A percentile compares a stretch with the other conserved stretches of the same genome.
These are phyloP conservation scores for Rubia balearica DNA, from an alignment of 305 asterid species.

Conservation along the genomic window DNA sequence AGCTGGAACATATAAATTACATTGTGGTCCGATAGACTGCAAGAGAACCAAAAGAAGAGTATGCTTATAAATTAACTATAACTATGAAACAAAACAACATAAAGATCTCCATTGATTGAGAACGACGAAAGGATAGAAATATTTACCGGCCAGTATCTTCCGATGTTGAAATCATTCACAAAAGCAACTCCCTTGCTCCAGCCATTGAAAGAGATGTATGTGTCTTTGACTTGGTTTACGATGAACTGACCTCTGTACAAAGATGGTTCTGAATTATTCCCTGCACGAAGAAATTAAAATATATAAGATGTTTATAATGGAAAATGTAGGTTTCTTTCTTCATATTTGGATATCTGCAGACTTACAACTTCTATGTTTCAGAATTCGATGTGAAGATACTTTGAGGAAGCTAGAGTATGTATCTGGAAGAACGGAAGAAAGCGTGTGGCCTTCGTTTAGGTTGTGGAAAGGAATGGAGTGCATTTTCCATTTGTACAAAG, in stretches of 20 bases:
- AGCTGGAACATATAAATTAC: conserved; percentile 84
- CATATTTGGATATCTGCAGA: conserved; percentile 3
- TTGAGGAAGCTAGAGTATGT: conserved; percentile 15
- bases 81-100: background rate
- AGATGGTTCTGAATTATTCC: conserved; percentile 46
- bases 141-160: conserved; percentile 91
- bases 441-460: conserved; percentile 36
- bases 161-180: conserved; percentile 60
- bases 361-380: conserved; percentile 37
- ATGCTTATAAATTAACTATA: background rate
- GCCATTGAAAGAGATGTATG: conserved; percentile 70
- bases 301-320: background rate
- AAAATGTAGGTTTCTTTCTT: conserved; percentile 1
- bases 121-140: background rate
- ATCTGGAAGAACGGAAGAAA: conserved; percentile 34
- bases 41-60: conserved; percentile 10
- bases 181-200: conserved; percentile 90
- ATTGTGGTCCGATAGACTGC: conserved; percentile 88
- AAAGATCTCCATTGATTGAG: background rate
- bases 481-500: conserved; percentile 70
- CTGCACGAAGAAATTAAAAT: conserved; percentile 27
- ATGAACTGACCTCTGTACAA: conserved; percentile 59
- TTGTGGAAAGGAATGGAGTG: conserved; percentile 56
- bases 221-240: conserved; percentile 52
- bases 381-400: conserved; percentile 25